A percentile compares a stretch with the other conserved stretches of the same genome.
phyloP scores from a whole-genome alignment of 345 rosid species.

The Triadica sebifera region DNA sequence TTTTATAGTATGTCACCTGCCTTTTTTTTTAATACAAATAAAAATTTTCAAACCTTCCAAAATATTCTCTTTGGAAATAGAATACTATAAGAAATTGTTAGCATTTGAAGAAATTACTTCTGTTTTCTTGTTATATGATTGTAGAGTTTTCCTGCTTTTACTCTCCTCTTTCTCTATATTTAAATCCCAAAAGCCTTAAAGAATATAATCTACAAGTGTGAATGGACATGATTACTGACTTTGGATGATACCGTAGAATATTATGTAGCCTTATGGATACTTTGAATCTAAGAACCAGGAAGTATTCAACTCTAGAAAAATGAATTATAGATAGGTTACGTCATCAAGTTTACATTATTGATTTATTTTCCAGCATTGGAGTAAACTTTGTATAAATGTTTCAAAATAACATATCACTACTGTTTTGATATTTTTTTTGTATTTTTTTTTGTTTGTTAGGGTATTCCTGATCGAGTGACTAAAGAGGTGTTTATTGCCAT shows the following conservation, averaged over 20 bases:
- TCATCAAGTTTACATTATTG: not conserved
- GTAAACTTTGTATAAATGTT: not conserved
- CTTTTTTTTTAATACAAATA: not conserved
- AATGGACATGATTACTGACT: not conserved
- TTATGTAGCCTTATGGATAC: not conserved
- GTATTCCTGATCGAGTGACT: constrained; percentile 90
- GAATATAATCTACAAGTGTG: not conserved
- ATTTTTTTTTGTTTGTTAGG: constrained; percentile 40
- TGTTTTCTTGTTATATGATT: not conserved
- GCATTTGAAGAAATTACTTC: not conserved
- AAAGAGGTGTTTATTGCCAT: constrained; percentile 93
- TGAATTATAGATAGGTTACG: not conserved
- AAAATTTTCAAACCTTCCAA: not conserved
- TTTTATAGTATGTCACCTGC: not conserved
- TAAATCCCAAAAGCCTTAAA: not conserved
- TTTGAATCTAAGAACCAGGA: not conserved
- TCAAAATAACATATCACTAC: constrained; percentile 2
- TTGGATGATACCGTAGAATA: too few species aligned
- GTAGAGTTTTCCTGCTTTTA: not conserved
- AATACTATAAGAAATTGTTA: not conserved
- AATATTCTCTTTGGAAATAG: not conserved
- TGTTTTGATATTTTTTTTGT: not conserved
- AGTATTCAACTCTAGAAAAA: not conserved
- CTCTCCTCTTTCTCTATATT: too few species aligned
- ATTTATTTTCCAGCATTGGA: not conserved